A percentile compares a stretch with the other conserved stretches of the same genome.
Conservation (phyloP, 163 green algal species). For the Chlamydomonas reinhardtii region DNA sequence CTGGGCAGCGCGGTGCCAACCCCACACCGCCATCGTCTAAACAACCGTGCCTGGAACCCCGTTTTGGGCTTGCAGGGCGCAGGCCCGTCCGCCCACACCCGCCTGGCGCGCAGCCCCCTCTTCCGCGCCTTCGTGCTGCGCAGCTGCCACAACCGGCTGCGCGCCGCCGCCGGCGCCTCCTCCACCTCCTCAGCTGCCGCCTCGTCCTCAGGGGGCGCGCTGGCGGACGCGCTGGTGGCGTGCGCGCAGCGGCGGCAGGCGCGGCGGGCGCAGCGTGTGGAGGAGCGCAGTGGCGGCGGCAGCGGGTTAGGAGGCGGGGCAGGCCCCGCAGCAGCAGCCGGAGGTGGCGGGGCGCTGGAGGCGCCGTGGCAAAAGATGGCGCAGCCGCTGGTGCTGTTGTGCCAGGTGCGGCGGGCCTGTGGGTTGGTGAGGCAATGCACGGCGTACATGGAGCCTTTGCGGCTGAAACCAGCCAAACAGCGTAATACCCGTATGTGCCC, state of each 20-base stretch:
- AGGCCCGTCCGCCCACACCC: constrained; percentile 7
- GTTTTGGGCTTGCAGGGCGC: not conserved
- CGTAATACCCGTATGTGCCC: no score
- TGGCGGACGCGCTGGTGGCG: constrained; percentile 38
- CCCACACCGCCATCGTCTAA: no score
- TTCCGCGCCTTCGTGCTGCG: constrained; percentile 52
- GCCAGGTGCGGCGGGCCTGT: constrained; percentile 18
- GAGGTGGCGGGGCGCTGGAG: not conserved
- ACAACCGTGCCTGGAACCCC: no score
- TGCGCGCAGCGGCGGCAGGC: constrained; percentile 28
- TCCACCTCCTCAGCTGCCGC: not conserved
- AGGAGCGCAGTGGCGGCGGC: not conserved
- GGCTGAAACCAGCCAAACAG: no score
- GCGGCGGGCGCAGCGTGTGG: constrained; percentile 7
- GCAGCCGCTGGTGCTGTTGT: constrained; percentile 8
- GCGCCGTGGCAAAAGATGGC: not conserved
- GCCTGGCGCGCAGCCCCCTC: constrained; percentile 11
- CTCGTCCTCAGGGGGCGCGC: not conserved
- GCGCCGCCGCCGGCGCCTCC: constrained; percentile 5
- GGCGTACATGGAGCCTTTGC: no score
- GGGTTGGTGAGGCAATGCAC: no score
- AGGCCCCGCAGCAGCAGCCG: not conserved
- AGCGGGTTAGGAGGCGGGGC: not conserved
- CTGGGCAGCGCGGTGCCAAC: no score
- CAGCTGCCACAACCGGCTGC: constrained; percentile 46